These are phyloP conservation scores for Cercospora janseana DNA, from an alignment of 2,329 filamentous ascomycete species.

Conservation along the genomic window DNA sequence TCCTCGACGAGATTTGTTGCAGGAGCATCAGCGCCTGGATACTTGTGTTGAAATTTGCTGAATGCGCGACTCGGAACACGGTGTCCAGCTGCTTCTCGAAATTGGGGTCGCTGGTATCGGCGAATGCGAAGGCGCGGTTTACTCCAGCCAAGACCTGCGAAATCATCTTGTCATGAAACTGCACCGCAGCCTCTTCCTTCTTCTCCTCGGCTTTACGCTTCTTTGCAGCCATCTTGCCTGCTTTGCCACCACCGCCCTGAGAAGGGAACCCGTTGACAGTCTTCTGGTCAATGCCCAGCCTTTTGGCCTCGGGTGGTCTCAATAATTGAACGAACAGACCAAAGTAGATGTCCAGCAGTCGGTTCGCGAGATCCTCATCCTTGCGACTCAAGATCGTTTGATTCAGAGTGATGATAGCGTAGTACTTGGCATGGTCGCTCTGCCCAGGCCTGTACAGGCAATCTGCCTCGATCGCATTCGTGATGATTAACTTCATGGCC, in stretches of 20 bases:
- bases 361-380: slow-evolving; percentile 76
- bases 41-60: slow-evolving; percentile 97
- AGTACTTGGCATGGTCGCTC: slow-evolving; percentile 86
- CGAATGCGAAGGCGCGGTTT: slow-evolving; percentile 93
- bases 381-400: slow-evolving; percentile 88
- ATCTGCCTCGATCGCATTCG: slow-evolving; percentile 81
- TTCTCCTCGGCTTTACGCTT: slow-evolving; percentile 44
- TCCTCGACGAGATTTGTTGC: slow-evolving; percentile 80
- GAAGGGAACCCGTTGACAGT: slow-evolving; percentile 33
- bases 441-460: slow-evolving; percentile 84
- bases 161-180: slow-evolving; percentile 85
- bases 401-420: slow-evolving; percentile 93
- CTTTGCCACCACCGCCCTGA: slow-evolving; percentile 55
- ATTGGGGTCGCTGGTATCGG: slow-evolving; percentile 72
- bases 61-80: slow-evolving; percentile 93
- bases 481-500: slow-evolving; percentile 86
- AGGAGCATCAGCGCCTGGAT: slow-evolving; percentile 94
- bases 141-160: slow-evolving; percentile 90
- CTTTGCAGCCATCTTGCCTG: slow-evolving; percentile 55
- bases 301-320: slow-evolving; percentile 54
- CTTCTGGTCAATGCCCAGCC: slow-evolving; percentile 24
- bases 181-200: slow-evolving; percentile 45
- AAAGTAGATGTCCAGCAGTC: slow-evolving; percentile 88
- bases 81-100: slow-evolving; percentile 90
- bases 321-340: slow-evolving; percentile 79